Conservation (phyloP, 2,329 filamentous ascomycete species). For the Trichophyton rubrum region DNA sequence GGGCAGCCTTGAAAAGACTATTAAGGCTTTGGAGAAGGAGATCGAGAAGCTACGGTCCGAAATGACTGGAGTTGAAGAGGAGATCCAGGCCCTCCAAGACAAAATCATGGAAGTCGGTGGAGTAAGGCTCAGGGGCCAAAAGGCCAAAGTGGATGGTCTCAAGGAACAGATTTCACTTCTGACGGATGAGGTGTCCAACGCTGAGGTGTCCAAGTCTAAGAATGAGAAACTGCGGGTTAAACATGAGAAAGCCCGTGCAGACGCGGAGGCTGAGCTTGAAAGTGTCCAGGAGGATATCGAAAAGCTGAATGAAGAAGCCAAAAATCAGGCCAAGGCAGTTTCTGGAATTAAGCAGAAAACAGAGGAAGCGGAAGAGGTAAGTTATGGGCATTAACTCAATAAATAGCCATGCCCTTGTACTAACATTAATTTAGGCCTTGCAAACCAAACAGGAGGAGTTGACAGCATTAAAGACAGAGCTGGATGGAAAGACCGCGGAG, state of each 20-base stretch:
- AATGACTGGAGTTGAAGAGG: slow-evolving; percentile 78
- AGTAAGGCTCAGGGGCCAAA: slow-evolving; percentile 79
- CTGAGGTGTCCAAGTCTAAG: slow-evolving; percentile 80
- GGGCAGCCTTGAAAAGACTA: slow-evolving; percentile 61
- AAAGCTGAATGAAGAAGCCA: slow-evolving; percentile 64
- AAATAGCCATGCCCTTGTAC: background rate
- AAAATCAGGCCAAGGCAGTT: slow-evolving; percentile 62
- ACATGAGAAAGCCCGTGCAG: slow-evolving; percentile 68
- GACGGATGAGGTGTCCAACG: slow-evolving; percentile 68
- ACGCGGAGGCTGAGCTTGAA: slow-evolving; percentile 68
- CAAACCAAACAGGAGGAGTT: slow-evolving; percentile 70
- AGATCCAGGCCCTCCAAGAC: slow-evolving; percentile 85
- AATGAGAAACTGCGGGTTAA: slow-evolving; percentile 86
- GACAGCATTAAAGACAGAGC: slow-evolving; percentile 62
- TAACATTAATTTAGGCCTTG: slow-evolving; percentile 41
- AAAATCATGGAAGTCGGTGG: slow-evolving; percentile 98
- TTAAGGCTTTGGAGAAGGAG: slow-evolving; percentile 61
- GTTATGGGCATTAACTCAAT: slow-evolving; percentile 3
- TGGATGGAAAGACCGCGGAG: slow-evolving; percentile 74
- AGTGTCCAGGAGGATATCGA: slow-evolving; percentile 60
- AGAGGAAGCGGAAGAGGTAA: slow-evolving; percentile 63
- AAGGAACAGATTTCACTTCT: slow-evolving; percentile 75
- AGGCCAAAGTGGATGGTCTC: slow-evolving; percentile 75
- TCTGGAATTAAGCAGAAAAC: slow-evolving; percentile 60
- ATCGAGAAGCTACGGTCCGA: slow-evolving; percentile 68